Evolutionary conservation across 441 rosid genomes (phyloP), one percentile per base, ranked within the genome.

Genomic region (Aleurites moluccanus): DNA sequence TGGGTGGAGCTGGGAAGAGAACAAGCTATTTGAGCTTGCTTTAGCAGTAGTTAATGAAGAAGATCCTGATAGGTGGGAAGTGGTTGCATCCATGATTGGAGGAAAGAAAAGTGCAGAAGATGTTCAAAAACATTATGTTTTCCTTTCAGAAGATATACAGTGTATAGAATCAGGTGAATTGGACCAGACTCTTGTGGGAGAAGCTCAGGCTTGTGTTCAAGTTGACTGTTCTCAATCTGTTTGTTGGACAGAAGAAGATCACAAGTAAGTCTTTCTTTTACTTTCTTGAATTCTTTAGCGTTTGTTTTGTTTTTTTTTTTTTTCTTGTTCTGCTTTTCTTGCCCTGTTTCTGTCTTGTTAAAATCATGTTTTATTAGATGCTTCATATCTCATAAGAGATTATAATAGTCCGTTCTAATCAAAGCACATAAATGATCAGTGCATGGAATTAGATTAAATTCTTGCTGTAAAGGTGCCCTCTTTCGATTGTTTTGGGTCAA

Each of bases 1-100:
- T 72, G 91, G 86, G 30, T 90, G 92, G 92, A 87, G 87, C 81
- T 90, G 92, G 94, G 91, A 88, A 78, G 94, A 88, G 82, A 90
- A 90, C 89, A 88, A 90, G 85, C 65, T 70, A 76, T 90, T 90
- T 73, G 94, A 90, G 85, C 71, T 88, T 78, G 94, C 92, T 74
- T 79, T 90, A 70, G 92, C 94, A 0, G 80, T 85, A 75, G 94
- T 90, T 28, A 88, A 85, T 73, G 92, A 87, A 66, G 70, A 77
- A 71, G 77, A 86, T 74, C 92, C 92, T 4, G 81, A 83, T 75
- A 78, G 92, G 20, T 90, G 92, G 94, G 85, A 86, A 50, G 85
- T 76, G 61, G 88, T 90, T 25, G 91, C 94, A 4, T 83, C 84
- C 75, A 85, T 90, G 81, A 82, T 90, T 73, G 94, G 94, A 57